Evolutionary conservation across 2,329 filamentous ascomycete genomes (phyloP).

Genomic region (Aspergillus oerlinghausenensis): DNA sequence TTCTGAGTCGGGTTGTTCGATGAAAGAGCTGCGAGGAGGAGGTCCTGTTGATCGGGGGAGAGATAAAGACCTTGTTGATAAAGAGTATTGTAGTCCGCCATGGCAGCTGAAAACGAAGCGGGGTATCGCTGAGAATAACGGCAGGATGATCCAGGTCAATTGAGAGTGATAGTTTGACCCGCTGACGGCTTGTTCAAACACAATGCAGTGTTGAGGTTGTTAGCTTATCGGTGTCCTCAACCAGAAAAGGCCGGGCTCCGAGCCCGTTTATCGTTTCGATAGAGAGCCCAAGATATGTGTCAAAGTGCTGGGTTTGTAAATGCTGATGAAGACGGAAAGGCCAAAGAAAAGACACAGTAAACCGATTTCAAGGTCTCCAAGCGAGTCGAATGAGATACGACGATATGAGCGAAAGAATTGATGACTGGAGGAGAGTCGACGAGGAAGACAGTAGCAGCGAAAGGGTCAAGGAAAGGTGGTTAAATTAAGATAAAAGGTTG

Average conservation of each 20-base stretch:
- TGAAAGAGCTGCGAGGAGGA: conserved; percentile 71
- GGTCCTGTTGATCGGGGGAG: conserved; percentile 70
- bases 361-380: not conserved
- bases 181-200: not conserved
- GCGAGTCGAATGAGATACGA: not conserved
- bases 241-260: conserved; percentile 26
- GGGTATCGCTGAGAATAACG: not conserved
- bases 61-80: conserved; percentile 60
- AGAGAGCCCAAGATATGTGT: not conserved
- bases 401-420: not conserved
- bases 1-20: conserved; percentile 54
- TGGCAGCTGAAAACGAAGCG: conserved; percentile 14
- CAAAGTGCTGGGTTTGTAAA: not conserved
- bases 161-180: not conserved
- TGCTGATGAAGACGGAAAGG: not conserved
- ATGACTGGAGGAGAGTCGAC: not conserved
- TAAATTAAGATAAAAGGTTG: not conserved
- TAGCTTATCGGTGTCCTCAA: not conserved
- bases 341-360: not conserved
- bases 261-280: conserved; percentile 28
- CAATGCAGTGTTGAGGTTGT: not conserved
- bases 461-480: conserved; percentile 9
- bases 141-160: not conserved
- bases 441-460: conserved; percentile 3
- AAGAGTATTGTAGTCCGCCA: conserved; percentile 37